Evolutionary conservation across 2,329 filamentous ascomycete species (phyloP).

Genomic region (Periconia macrospinosa): DNA sequence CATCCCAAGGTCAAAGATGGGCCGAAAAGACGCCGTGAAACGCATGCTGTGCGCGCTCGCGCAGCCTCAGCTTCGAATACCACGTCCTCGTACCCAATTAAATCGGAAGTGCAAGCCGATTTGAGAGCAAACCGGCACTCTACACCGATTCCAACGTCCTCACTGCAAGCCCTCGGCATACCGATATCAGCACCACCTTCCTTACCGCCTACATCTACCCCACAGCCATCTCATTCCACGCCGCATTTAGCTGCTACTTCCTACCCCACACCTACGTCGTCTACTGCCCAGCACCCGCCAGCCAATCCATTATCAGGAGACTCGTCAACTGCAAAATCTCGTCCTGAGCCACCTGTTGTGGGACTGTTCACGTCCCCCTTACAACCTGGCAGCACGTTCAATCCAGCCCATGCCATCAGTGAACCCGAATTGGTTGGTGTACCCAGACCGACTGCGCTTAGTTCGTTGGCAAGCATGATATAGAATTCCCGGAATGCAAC

Average conservation of each 20-base stretch:
- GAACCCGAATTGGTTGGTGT: constrained; percentile 41
- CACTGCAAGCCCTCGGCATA: constrained; percentile 28
- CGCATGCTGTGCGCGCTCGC: constrained; percentile 39
- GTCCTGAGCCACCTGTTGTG: constrained; percentile 21
- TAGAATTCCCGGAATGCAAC: constrained; percentile 5
- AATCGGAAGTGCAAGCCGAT: constrained; percentile 28
- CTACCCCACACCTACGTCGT: constrained; percentile 28
- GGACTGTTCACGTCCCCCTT: constrained; percentile 37
- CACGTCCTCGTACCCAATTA: constrained; percentile 38
- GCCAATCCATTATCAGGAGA: constrained; percentile 1
- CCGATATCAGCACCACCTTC: constrained; percentile 12
- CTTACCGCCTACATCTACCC: constrained; percentile 21
- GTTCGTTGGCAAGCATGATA: constrained; percentile 42
- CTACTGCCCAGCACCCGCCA: constrained; percentile 19
- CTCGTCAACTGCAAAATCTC: neutral
- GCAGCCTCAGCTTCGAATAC: constrained; percentile 38
- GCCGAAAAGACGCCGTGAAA: constrained; percentile 46
- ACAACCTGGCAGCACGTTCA: constrained; percentile 25
- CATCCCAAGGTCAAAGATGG: constrained; percentile 49
- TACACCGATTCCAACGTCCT: constrained; percentile 31
- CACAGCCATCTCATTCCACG: constrained; percentile 18
- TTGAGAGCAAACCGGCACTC: constrained; percentile 30
- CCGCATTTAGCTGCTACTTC: constrained; percentile 24
- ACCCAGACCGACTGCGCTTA: constrained; percentile 32
- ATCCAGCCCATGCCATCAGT: constrained; percentile 31